phyloP scores from a whole-genome alignment of 306 rosid genomes.

The Glycine latifolia region DNA sequence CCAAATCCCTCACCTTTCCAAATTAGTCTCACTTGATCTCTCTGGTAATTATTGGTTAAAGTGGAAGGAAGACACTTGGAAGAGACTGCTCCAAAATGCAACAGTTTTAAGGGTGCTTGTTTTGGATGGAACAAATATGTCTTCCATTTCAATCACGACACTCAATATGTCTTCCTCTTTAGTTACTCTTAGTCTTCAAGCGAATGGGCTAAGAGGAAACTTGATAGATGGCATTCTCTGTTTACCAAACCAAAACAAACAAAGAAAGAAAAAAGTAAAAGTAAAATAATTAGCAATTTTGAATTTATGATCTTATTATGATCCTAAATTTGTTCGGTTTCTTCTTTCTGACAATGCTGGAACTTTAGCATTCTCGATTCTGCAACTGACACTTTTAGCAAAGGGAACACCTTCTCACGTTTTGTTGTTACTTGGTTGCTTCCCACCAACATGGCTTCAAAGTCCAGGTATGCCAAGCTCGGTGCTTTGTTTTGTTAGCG shows the following conservation, averaged over 20 bases:
- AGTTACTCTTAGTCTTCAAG: no score
- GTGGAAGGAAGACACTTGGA: no score
- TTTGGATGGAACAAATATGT: no score
- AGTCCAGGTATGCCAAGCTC: constrained; percentile 68
- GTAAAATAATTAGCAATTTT: neutral
- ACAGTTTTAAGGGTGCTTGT: no score
- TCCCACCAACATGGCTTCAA: constrained; percentile 67
- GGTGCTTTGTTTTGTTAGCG: constrained; percentile 21
- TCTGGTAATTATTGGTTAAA: no score
- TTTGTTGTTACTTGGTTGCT: constrained; percentile 3
- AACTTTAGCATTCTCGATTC: constrained; percentile 51
- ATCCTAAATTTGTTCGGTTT: constrained; percentile 49
- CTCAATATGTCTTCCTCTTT: no score
- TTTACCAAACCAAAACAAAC: neutral
- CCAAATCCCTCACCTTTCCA: no score
- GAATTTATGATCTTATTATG: constrained; percentile 34
- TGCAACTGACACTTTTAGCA: constrained; percentile 35
- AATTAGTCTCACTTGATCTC: no score
- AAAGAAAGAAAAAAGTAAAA: neutral
- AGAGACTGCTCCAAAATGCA: no score
- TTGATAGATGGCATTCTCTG: no score
- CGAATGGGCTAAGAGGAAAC: no score
- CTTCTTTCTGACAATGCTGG: constrained; percentile 59
- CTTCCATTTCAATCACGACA: no score
- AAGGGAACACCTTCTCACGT: constrained; percentile 13